These are phyloP conservation scores for Eimeria acervulina DNA, from an alignment of 169 alveolate species.

Conservation along the genomic window DNA sequence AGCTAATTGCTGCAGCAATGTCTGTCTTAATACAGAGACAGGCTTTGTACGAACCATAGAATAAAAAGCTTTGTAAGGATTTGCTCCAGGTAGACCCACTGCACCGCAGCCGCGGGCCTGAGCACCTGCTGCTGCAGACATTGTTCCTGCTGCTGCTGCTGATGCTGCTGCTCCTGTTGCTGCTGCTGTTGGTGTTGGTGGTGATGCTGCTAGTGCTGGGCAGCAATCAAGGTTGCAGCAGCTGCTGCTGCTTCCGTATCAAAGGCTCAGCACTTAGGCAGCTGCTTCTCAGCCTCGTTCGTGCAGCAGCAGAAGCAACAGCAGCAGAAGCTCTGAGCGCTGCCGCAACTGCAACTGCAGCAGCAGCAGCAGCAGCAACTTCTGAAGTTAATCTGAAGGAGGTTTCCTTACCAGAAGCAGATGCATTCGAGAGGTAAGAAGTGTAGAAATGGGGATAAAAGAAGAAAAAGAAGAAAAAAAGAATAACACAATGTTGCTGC, in stretches of 20 bases:
- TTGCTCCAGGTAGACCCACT: not conserved
- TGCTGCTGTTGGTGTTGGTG: conserved; percentile 3
- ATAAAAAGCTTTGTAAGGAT: conserved; percentile 40
- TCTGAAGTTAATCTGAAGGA: too few species aligned
- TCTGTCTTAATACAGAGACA: not conserved
- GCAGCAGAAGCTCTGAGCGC: not conserved
- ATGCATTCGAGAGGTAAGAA: too few species aligned
- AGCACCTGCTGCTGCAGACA: not conserved
- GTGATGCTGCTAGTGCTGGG: not conserved
- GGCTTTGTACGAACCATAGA: conserved; percentile 50
- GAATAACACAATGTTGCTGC: too few species aligned
- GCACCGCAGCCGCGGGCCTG: too few species aligned
- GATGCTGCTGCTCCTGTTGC: conserved; percentile 39
- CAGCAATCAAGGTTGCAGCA: not conserved
- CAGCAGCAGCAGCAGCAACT: not conserved
- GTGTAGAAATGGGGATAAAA: too few species aligned
- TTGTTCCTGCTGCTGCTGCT: conserved; percentile 26
- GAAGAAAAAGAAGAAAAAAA: too few species aligned
- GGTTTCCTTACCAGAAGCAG: too few species aligned
- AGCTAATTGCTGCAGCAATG: conserved; percentile 4
- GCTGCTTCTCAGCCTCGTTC: too few species aligned
- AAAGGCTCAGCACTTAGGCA: too few species aligned
- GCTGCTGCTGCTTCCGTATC: not conserved
- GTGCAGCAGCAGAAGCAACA: not conserved
- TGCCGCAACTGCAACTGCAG: too few species aligned